These are phyloP conservation scores for Neospermospora avenae DNA, from an alignment of 2,329 filamentous ascomycete genomes.

Conservation along the genomic window DNA sequence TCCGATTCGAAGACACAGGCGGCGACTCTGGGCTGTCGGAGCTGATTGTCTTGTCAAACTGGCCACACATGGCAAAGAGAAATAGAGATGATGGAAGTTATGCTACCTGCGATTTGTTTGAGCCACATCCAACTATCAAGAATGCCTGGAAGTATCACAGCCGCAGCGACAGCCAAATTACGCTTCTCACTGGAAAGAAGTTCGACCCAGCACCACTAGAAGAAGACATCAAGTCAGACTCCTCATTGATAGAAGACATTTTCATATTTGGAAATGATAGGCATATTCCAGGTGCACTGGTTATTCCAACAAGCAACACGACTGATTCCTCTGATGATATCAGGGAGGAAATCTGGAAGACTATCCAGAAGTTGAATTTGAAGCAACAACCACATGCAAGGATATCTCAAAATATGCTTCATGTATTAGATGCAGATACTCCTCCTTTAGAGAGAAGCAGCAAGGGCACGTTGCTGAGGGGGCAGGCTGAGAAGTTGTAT, in stretches of 20 bases:
- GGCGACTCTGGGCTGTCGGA: constrained; percentile 44
- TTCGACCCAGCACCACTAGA: constrained; percentile 64
- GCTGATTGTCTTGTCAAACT: constrained; percentile 51
- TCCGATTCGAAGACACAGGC: constrained; percentile 46
- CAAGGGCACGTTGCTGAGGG: constrained; percentile 57
- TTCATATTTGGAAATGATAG: constrained; percentile 59
- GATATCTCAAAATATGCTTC: constrained; percentile 47
- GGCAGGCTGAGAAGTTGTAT: constrained; percentile 49
- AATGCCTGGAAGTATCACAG: constrained; percentile 62
- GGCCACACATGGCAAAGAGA: constrained; percentile 57
- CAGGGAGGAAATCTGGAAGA: constrained; percentile 41
- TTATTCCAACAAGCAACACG: constrained; percentile 44
- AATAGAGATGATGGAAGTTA: constrained; percentile 60
- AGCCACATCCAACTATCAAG: constrained; percentile 46
- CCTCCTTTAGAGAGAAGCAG: constrained; percentile 53
- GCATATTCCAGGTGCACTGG: constrained; percentile 53
- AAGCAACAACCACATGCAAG: constrained; percentile 49
- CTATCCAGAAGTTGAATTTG: constrained; percentile 46
- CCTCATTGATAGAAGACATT: constrained; percentile 47
- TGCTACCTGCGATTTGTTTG: constrained; percentile 61
- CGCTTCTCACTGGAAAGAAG: constrained; percentile 64
- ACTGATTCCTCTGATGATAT: constrained; percentile 37
- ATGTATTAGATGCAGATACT: constrained; percentile 37
- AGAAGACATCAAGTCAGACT: constrained; percentile 46
- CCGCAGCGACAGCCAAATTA: constrained; percentile 58